Conservation (phyloP, 345 rosid species). For the Hibiscus trionum region DNA sequence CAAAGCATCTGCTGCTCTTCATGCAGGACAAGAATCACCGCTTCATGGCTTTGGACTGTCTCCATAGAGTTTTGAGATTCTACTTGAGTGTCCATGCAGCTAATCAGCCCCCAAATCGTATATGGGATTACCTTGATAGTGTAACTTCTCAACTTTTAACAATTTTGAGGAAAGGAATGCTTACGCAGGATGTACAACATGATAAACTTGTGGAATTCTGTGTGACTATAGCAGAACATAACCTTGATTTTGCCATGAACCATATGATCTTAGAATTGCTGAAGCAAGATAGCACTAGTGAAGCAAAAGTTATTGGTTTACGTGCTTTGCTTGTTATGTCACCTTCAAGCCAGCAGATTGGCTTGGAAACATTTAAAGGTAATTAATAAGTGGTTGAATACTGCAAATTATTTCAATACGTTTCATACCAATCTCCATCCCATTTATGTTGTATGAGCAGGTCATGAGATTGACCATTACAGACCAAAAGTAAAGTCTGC, state of each 20-base stretch:
- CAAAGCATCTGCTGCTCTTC: conserved; percentile 11
- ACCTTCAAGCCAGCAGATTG: conserved; percentile 76
- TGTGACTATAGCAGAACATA: conserved; percentile 93
- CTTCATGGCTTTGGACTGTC: conserved; percentile 93
- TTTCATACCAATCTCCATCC: conserved; percentile 8
- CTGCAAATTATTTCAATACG: conserved; percentile 4
- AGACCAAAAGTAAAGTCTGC: conserved; percentile 98
- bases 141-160: conserved; percentile 95
- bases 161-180: conserved; percentile 83
- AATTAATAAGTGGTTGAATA: conserved; percentile 13
- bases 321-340: conserved; percentile 96
- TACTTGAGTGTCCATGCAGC: conserved; percentile 95
- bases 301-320: conserved; percentile 96
- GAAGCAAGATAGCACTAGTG: conserved; percentile 91
- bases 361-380: conserved; percentile 93
- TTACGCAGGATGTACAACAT: conserved; percentile 93
- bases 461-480: conserved; percentile 79
- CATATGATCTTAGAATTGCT: conserved; percentile 94
- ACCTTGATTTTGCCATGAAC: conserved; percentile 99
- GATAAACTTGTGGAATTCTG: conserved; percentile 98
- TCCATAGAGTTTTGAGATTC: conserved; percentile 94
- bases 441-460: conserved; percentile 37
- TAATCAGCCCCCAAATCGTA: conserved; percentile 83
- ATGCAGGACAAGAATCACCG: conserved; percentile 97
- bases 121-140: conserved; percentile 98